Evolutionary conservation across 768 basidiomycete species (phyloP), one percentile per base, ranked within the genome.

Genomic region (Mrakia gelida): DNA sequence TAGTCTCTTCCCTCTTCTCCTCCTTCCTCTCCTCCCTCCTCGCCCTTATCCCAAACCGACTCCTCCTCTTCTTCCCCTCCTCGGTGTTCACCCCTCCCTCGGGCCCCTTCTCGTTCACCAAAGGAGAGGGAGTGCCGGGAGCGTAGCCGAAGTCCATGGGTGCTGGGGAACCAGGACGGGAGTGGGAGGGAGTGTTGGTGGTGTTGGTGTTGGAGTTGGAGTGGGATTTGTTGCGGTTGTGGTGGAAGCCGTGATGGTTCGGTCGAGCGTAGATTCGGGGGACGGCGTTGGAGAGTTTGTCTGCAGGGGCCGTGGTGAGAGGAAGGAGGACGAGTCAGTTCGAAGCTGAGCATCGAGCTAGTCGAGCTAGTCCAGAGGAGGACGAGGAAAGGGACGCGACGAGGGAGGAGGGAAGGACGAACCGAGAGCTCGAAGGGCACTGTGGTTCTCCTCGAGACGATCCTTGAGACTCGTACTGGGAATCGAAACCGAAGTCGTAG

Each of bases 391-490:
- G 49, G 3, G 43, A 38, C 41, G 43, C 38, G 28, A 28, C 34
- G 45, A 72, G 18, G 49, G 23, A 52, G 8, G 49, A 32, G 16
- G 72, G 52, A 13, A 0, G 85, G 85, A 9, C 82, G 88, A 6
- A 89, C 92, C 91, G 30, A 93, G 86, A 2, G 90, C 91, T 81
- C 87, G 89, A 43, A 93, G 85, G 13, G 90, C 92, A 54, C 91
- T 84, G 45, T 87, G 87, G 80, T 92, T 93, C 83, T 92, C 91
- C 11, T 86, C 85, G 23, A 92, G 84, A 54, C 92, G 89, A 75
- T 92, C 92, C 75, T 76, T 38, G n/a, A 77, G 62, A 21, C 49
- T 56, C 41, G 56, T 79, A 23, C 71, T 52, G 15, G 9, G 16
- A 10, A 9, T 26, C 26, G 26, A n/a, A 62, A 49, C 2, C 15